Percentiles rank a stretch among this genome's conserved stretches.
phyloP scores from a whole-genome alignment of 352 stramenopile species.

The Pythium myriotylum region DNA sequence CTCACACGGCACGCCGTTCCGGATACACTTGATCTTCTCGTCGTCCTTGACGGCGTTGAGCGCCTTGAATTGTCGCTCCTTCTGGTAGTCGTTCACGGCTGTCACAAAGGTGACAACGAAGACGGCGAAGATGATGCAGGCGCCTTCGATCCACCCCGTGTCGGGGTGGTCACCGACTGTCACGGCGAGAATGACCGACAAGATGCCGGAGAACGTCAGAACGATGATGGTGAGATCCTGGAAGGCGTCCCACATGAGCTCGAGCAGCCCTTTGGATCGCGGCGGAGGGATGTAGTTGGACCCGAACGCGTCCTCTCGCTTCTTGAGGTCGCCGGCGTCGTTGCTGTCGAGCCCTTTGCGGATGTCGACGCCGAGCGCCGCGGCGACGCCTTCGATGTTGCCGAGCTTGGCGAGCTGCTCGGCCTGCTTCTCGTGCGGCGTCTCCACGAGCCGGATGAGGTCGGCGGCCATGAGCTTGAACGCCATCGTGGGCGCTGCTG shows the following conservation, averaged over 20 bases:
- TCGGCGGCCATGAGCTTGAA: no score
- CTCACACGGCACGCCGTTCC: conserved; percentile 61
- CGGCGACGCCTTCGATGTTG: conserved; percentile 58
- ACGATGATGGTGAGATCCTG: conserved; percentile 82
- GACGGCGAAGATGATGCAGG: no score
- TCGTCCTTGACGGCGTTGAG: conserved; percentile 86
- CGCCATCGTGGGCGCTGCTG: no score
- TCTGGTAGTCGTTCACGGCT: conserved; percentile 92
- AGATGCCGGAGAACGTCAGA: no score
- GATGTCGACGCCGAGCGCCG: conserved; percentile 46
- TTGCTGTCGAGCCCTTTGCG: conserved; percentile 52
- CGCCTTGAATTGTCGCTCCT: conserved; percentile 89
- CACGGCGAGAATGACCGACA: no score
- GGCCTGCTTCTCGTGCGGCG: conserved; percentile 56
- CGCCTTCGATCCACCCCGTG: conserved; percentile 89
- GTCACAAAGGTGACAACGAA: conserved; percentile 91
- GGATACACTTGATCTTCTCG: conserved; percentile 85
- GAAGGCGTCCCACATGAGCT: conserved; percentile 91
- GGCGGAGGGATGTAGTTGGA: conserved; percentile 71
- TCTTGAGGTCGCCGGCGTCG: conserved; percentile 45
- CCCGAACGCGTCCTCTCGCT: conserved; percentile 61
- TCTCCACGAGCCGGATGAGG: conserved; percentile 74
- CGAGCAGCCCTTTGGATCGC: conserved; percentile 47
- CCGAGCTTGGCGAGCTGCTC: conserved; percentile 58
- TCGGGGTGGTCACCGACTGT: no score